These are phyloP conservation scores for Aspergillus chevalieri DNA, from an alignment of 2,329 filamentous ascomycete genomes.

Conservation along the genomic window DNA sequence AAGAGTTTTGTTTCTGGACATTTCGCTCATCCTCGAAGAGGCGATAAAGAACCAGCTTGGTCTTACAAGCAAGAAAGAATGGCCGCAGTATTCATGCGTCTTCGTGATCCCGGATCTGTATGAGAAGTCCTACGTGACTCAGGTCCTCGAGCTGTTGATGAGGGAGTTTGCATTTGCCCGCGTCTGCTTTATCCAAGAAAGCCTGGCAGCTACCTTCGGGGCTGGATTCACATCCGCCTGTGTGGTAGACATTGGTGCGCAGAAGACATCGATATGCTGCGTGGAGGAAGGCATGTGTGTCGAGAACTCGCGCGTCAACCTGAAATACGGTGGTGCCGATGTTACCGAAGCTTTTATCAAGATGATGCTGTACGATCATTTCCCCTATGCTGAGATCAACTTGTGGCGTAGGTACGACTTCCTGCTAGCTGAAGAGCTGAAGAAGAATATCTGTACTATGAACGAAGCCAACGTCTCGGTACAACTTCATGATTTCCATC, in stretches of 20 bases:
- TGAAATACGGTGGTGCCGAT: slow-evolving; percentile 89
- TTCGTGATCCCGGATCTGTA: slow-evolving; percentile 96
- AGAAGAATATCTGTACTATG: slow-evolving; percentile 88
- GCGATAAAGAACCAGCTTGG: slow-evolving; percentile 81
- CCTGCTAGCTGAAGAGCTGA: slow-evolving; percentile 87
- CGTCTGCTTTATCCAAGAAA: slow-evolving; percentile 93
- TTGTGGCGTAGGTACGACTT: slow-evolving; percentile 85
- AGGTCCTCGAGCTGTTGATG: slow-evolving; percentile 76
- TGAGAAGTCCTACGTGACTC: slow-evolving; percentile 85
- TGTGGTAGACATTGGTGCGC: slow-evolving; percentile 91
- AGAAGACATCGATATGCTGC: slow-evolving; percentile 95
- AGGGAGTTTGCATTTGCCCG: slow-evolving; percentile 83
- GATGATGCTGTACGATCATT: slow-evolving; percentile 96
- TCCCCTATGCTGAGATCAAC: slow-evolving; percentile 93
- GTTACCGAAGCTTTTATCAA: slow-evolving; percentile 92
- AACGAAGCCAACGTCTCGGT: slow-evolving; percentile 84
- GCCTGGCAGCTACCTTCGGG: slow-evolving; percentile 87
- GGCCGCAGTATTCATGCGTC: slow-evolving; percentile 90
- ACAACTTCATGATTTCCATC: slow-evolving; percentile 81
- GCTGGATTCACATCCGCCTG: slow-evolving; percentile 91
- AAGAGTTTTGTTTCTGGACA: slow-evolving; percentile 76
- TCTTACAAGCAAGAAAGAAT: slow-evolving; percentile 68
- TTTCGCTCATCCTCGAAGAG: slow-evolving; percentile 79
- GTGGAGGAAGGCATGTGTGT: slow-evolving; percentile 94
- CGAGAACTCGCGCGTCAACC: slow-evolving; percentile 88